Conservation (phyloP, 768 basidiomycete species). For the Suillus clintonianus region DNA sequence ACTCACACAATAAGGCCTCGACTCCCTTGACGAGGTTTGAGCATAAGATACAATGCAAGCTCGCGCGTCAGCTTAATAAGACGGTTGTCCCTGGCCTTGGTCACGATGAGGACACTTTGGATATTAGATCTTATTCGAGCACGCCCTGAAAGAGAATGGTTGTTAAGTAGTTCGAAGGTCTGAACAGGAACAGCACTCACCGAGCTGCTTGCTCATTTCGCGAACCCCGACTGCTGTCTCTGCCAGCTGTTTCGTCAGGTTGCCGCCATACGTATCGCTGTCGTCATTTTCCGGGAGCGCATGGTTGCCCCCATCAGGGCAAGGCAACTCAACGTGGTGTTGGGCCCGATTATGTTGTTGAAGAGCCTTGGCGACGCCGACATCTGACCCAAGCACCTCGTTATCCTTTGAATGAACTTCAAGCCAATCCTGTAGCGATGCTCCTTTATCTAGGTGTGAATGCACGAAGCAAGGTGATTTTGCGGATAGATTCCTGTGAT, state of each 20-base stretch:
- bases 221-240: constrained; percentile 97
- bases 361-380: constrained; percentile 54
- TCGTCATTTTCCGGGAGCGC: constrained; percentile 39
- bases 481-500: constrained; percentile 19
- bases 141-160: constrained; percentile 59
- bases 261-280: constrained; percentile 71
- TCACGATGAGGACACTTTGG: constrained; percentile 92
- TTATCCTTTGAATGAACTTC: constrained; percentile 32
- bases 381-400: constrained; percentile 32
- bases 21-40: constrained; percentile 64
- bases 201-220: constrained; percentile 98
- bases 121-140: constrained; percentile 90
- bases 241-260: constrained; percentile 88
- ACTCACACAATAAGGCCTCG: constrained; percentile 88
- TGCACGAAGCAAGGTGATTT: constrained; percentile 92
- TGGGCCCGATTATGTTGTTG: constrained; percentile 28
- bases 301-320: constrained; percentile 17
- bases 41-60: constrained; percentile 94
- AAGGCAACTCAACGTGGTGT: constrained; percentile 18
- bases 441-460: constrained; percentile 83
- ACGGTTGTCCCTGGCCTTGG: constrained; percentile 96
- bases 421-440: constrained; percentile 77
- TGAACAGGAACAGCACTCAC: constrained; percentile 43
- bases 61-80: constrained; percentile 94
- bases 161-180: constrained; percentile 9